Base-by-base conservation (phyloP, 352 stramenopile genomes). In the Globisporangium uncinulatum region DNA sequence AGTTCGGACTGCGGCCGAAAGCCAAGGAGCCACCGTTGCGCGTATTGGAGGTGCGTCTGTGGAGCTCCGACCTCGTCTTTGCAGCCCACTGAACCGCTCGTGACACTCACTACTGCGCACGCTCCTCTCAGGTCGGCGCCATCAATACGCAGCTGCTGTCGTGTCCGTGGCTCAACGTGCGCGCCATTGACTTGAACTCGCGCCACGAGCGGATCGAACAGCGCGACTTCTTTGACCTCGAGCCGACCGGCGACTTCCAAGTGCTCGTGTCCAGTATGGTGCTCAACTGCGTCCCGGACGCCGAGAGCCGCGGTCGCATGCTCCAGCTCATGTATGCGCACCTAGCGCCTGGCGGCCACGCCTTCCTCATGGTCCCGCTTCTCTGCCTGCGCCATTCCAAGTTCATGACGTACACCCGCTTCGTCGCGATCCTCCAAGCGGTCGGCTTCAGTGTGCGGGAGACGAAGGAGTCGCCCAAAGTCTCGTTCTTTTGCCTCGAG, bases 61-160 rank as follows among this genome's bases (percentile, higher is more conserved):
- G n/a, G n/a, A n/a, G 37, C 51, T 45, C 14, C 41, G 3, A 17
- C 41, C 29, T 66, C 32, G 36, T 7, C n/a, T 13, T 20, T 7
- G 3, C 42, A 11, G 42, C 42, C 24, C 17, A 21, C 14, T 50
- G 48, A 10, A 17, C 19, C 10, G 7, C n/a, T n/a, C n/a, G n/a
- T n/a, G n/a, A n/a, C n/a, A n/a, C n/a, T n/a, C n/a, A n/a, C n/a
- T n/a, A n/a, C n/a, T 17, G 17, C 13, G 37, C 17, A 13, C 37
- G 9, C 37, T 9, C 9, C 3, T 42, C 58, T 89, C 74, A 97
- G 77, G 76, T 99, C 46, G 96, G 96, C 41, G 95, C 95, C 39
- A 98, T 99, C 64, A 99, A 98, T 68, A 98, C 90, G 45, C 89
- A 98, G 70, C 76, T 99, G 31, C 70, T 98, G n/a, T 89, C 96